These are phyloP conservation scores for Pinus albicaulis DNA, from an alignment of 75 land plant species.

Conservation along the genomic window DNA sequence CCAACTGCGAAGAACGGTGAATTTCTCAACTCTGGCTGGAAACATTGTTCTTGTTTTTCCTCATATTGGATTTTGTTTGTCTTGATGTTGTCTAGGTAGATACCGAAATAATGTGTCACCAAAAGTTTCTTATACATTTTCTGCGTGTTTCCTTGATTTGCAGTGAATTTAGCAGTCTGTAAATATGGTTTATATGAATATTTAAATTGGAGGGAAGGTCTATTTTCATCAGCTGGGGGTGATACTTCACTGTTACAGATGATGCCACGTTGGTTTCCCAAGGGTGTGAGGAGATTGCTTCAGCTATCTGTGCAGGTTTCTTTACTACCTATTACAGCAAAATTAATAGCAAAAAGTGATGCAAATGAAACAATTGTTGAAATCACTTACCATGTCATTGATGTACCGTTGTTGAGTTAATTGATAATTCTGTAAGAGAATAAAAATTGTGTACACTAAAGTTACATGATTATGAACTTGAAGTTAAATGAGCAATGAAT, in stretches of 20 bases:
- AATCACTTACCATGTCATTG: neutral
- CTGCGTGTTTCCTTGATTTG: neutral
- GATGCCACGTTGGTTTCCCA: constrained; percentile 89
- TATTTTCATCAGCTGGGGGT: constrained; percentile 74
- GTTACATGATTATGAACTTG: too few species aligned
- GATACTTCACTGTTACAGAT: constrained; percentile 83
- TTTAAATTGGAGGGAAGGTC: constrained; percentile 74
- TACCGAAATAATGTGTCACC: neutral
- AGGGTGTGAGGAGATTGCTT: constrained; percentile 60
- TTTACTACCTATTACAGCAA: neutral
- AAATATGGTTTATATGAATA: constrained; percentile 60
- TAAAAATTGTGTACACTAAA: too few species aligned
- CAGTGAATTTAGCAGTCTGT: constrained; percentile 32
- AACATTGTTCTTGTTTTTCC: neutral
- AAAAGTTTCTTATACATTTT: neutral
- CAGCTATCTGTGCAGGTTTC: constrained; percentile 83
- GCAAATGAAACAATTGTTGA: neutral
- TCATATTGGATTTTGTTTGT: neutral
- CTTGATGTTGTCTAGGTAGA: neutral
- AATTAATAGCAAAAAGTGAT: neutral
- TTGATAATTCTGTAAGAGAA: too few species aligned
- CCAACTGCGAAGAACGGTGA: constrained; percentile 42
- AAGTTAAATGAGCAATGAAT: too few species aligned
- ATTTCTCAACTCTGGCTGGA: neutral
- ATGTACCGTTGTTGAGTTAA: neutral